Evolutionary conservation across 305 asterid genomes (phyloP), one percentile per base, ranked within the genome.

Genomic region (Galium porrigens): DNA sequence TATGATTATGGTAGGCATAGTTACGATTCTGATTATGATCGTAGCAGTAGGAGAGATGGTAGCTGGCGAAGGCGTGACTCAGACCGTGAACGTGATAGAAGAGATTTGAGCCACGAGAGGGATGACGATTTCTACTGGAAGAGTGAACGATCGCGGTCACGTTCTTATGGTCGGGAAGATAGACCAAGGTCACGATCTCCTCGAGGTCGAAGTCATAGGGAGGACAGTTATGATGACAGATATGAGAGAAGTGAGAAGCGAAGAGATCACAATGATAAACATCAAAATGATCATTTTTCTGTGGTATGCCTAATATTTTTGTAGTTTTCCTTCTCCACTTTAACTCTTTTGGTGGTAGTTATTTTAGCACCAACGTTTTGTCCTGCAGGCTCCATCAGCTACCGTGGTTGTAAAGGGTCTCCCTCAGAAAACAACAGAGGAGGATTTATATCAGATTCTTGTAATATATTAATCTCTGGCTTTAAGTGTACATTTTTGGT

Each of bases 391-490:
- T 72, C 96, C 98, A 46, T 86, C 98, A 70, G 96, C 95, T 72
- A 88, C 96, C 25, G 91, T 92, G 51, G 95, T 92, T 78, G 95
- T 89, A 36, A 92, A 92, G 84, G 96, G 98, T 54, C 96, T 92
- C 70, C 84, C 98, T 30, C 95, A 82, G 70, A 89, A 87, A 88
- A 89, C 96, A 29, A 84, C 95, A 9, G 98, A 92, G 77, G 96
- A 92, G 83, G 95, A 92, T 84, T 73, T 92, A 77, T 89, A 86
- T 75, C 96, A 82, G 81, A 84, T 92, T 70, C 94, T 92, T 76
- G 98, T 92, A 84, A 36, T 46, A 56, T 58, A 56, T 61, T 63
- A 69, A 67, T 70, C 36, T 63, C 42, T 46, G 49, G 59, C 68
- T 73, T 75, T 60, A 57, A 62, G 42, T 54, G 51, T 63, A 36